Evolutionary conservation across 2,329 filamentous ascomycete species (phyloP), one percentile per base, ranked within the genome.

Genomic region (Didymella glomerata): DNA sequence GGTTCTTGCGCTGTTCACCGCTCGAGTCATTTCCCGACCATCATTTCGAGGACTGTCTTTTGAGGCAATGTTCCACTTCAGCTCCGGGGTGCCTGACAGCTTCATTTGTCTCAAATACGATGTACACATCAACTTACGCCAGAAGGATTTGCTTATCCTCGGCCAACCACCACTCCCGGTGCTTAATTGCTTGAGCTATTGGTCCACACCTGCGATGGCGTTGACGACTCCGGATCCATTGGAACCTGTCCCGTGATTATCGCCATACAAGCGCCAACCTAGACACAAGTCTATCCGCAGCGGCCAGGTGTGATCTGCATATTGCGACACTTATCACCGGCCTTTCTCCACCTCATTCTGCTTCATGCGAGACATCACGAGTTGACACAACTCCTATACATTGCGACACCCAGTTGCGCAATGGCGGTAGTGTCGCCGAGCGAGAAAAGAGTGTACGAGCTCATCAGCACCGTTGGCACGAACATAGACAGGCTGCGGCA

Each of bases 401-500:
- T 54, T 47, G 56, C 50, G 34, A 42, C 46, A 51, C 25, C 32
- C 32, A 28, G 16, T 50, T 60, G 50, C 67, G 64, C 65, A 53
- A 72, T 71, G 70, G 64, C 66, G 28, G 62, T 68, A 57, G 54
- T 61, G 52, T 58, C 63, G 53, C 64, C 58, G 47, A 68, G 71
- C 61, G 70, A 72, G 54, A 76, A 76, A 66, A 57, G 51, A 53
- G 68, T 68, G 46, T 69, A 67, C 54, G 67, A 67, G 49, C 67
- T 76, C 36, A 66, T 70, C 53, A 68, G 63, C 55, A 66, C 67
- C 18, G 68, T 76, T 51, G 64, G 58, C 14, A 60, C 63, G 25
- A 75, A 71, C 63, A 71, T 71, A 60, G 68, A 72, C 48, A 63
- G 69, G 25, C 61, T 76, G 59, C 72, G 74, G 44, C 66, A 70